Conservation (phyloP, 2,329 filamentous ascomycete genomes). For the Cadophora gregata region DNA sequence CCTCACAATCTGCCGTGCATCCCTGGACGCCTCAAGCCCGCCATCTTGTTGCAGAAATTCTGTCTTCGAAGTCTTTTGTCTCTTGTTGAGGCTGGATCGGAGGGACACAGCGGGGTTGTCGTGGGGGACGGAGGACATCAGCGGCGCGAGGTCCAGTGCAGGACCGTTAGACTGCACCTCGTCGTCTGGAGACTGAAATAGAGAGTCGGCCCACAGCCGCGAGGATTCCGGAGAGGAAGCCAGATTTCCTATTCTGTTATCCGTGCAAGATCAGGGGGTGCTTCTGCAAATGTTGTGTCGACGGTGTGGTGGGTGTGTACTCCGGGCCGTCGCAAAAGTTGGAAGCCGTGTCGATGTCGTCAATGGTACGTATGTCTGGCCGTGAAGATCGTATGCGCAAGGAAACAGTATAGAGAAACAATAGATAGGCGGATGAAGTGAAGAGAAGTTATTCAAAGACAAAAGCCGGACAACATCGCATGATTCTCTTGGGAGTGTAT, state of each 20-base stretch:
- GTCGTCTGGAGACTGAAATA: conserved; percentile 13
- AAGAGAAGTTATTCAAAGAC: background rate
- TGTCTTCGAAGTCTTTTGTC: conserved; percentile 9
- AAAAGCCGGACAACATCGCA: background rate
- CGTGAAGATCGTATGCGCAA: conserved; percentile 10
- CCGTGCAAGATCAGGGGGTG: background rate
- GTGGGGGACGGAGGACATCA: conserved; percentile 37
- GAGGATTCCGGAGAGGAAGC: conserved; percentile 18
- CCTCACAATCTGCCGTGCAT: conserved; percentile 70
- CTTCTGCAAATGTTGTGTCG: background rate
- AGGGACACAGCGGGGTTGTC: conserved; percentile 29
- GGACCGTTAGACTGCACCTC: conserved; percentile 26
- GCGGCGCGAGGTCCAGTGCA: conserved; percentile 28
- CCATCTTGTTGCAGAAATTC: conserved; percentile 21
- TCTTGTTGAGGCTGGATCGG: conserved; percentile 27
- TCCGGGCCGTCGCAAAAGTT: background rate
- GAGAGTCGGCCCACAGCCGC: conserved; percentile 23
- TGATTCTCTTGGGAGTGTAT: conserved; percentile 6
- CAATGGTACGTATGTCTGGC: background rate
- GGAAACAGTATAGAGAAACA: conserved; percentile 6
- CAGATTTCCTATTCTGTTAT: conserved; percentile 6
- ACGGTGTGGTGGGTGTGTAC: background rate
- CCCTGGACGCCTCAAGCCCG: conserved; percentile 54
- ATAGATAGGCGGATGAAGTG: background rate
- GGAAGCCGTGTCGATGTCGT: conserved; percentile 4